Evolutionary conservation across 371 early-diverging fungal species (phyloP), one percentile per base, ranked within the genome.

Genomic region (Haplosporangium sp.): DNA sequence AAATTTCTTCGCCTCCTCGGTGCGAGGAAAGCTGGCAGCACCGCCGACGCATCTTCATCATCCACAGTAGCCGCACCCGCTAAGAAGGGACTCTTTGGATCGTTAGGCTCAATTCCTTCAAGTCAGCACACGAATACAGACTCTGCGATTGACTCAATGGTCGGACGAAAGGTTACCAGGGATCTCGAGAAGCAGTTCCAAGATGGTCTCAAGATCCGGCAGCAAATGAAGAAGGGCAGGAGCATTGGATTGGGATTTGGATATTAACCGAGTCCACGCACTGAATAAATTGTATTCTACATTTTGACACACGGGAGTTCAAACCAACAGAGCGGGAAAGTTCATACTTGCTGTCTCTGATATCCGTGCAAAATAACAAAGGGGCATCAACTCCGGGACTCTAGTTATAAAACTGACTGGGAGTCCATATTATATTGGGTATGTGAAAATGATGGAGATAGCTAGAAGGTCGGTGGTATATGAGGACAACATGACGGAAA

Each of bases 131-230:
- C 67, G 18, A 68, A 74, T 43, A 48, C 77, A 13, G 84, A 74
- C 7, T 85, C 85, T 45, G 84, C 79, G 9, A 83, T 85, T 13
- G 76, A 82, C 47, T 64, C 67, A 65, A 80, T 74, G 51, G 73
- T 74, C 1, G 81, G 75, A 9, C 62, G 69, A 18, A 76, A 69
- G 64, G 81, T 85, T 45, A 75, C 71, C 5, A 58, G 63, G 21
- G 85, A 85, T 18, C 74, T 85, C 40, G 84, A 84, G 67, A 85
- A 85, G 71, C 82, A 84, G 79, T 85, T 84, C 66, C 68, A 80
- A 43, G 81, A 77, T 0, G 85, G 84, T 5, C 66, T 85, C 40
- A 75, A 68, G 55, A 81, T 81, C 67, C 80, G 76, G n/a, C 73
- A 68, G 13, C 84, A 85, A 38, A 77, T 73, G 57, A 76, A 73